Evolutionary conservation across 495 filamentous ascomycete species (phyloP), one percentile per base, ranked within the genome.

Genomic region (Daldinia grandis): DNA sequence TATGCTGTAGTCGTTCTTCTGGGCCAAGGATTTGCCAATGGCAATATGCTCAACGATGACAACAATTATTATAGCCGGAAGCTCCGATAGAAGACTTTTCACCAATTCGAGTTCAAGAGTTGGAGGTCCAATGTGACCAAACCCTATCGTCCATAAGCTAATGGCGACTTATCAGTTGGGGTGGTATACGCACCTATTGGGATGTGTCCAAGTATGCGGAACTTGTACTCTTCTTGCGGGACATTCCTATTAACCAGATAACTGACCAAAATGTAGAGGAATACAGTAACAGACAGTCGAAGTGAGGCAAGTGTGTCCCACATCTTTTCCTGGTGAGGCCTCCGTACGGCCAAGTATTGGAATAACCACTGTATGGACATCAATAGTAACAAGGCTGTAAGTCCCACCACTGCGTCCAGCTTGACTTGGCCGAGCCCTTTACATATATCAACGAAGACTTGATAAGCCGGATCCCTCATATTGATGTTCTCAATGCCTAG

Each of bases 31-130:
- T 21, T 44, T 63, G 9, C 49, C 60, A 21, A 63, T 63, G 4
- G 60, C 60, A 35, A 63, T 63, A 31, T 63, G 60, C 33, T 63
- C 60, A 21, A 63, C 40, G 14, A 63, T 55, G 9, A 63, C n/a
- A 17, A 63, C 33, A n/a, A 63, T 55, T 4, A 9, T 15, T 5
- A 35, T 44, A 5, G 60, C 60, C 4, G 60, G 60, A 31, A 63
- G 60, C 25, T 63, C 50, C 31, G 60, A 12, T 9, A 60, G 27
- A 49, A 60, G 58, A 19, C 31, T 24, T 27, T 9, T 49, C 12
- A 60, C 17, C 21, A 49, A 15, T 7, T 60, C 58, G 5, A 8
- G 28, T 30, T 33, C 25, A 27, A 60, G 12, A 6, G 5, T 19
- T 12, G 58, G 58, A 3, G 58, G 40, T 9, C 58, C 58, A 47